Evolutionary conservation across 2,329 filamentous ascomycete genomes (phyloP).

Genomic region (Trichoderma breve): DNA sequence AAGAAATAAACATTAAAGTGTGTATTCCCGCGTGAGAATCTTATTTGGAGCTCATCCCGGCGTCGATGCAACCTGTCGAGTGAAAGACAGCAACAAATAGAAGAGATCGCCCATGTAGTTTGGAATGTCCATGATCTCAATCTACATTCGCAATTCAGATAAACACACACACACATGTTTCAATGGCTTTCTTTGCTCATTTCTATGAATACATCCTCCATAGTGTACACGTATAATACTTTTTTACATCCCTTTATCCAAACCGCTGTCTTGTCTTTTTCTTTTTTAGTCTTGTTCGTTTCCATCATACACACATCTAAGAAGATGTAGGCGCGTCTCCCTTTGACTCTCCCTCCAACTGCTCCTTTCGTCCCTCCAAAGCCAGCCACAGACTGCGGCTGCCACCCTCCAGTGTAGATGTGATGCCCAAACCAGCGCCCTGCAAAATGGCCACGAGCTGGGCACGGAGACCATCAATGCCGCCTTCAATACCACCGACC

Average conservation of each 20-base stretch:
- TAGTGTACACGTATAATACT: constrained; percentile 13
- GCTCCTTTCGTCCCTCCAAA: constrained; percentile 75
- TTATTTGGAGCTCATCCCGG: neutral
- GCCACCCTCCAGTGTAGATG: constrained; percentile 74
- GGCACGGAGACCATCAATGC: constrained; percentile 74
- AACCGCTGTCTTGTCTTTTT: neutral
- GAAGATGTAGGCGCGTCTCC: constrained; percentile 10
- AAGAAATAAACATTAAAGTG: neutral
- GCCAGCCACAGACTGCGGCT: constrained; percentile 83
- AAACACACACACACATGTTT: neutral
- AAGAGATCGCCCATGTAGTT: neutral
- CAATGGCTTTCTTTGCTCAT: neutral
- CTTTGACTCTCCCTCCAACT: constrained; percentile 58
- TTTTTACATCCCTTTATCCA: constrained; percentile 6
- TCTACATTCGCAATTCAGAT: neutral
- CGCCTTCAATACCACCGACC: constrained; percentile 74
- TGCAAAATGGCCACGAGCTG: constrained; percentile 82
- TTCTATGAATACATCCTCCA: constrained; percentile 6
- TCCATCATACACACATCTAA: constrained; percentile 11
- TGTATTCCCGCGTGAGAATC: neutral
- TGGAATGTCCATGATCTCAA: neutral
- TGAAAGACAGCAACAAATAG: neutral
- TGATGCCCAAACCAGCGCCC: constrained; percentile 73
- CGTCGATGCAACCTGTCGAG: neutral
- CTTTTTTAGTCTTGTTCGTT: neutral